A percentile compares a stretch with the other conserved stretches of the same genome.
These are phyloP conservation scores for Trichoderma semiorbis DNA, from an alignment of 2,329 filamentous ascomycete genomes.

Conservation along the genomic window DNA sequence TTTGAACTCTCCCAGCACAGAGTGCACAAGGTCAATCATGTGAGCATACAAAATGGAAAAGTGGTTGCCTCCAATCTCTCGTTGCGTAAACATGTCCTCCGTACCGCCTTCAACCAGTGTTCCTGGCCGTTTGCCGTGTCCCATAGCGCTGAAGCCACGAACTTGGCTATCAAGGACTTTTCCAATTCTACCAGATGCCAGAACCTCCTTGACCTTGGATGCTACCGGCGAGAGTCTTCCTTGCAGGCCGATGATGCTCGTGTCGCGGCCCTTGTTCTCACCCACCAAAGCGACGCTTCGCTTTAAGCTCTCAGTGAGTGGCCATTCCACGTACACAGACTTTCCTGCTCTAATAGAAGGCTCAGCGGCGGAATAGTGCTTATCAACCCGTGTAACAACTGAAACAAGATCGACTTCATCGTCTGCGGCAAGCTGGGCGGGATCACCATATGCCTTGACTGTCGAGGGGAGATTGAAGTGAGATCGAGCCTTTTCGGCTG, in stretches of 20 bases:
- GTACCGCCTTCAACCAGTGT: background rate
- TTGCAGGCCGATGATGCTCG: constrained; percentile 9
- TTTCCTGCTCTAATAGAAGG: background rate
- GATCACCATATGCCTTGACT: constrained; percentile 8
- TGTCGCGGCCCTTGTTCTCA: background rate
- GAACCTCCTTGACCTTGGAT: background rate
- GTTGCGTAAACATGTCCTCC: background rate
- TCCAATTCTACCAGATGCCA: background rate
- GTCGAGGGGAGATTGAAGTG: constrained; percentile 4
- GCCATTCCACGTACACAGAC: constrained; percentile 10
- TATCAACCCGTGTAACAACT: background rate
- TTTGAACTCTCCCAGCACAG: background rate
- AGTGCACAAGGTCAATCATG: constrained; percentile 13
- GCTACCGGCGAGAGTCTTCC: background rate
- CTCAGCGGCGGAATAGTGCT: background rate
- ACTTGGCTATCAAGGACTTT: background rate
- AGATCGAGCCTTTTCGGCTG: background rate
- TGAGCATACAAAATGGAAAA: constrained; percentile 1
- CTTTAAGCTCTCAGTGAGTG: background rate
- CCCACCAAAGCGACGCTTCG: background rate
- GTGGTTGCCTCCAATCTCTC: constrained; percentile 1
- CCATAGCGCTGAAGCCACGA: background rate
- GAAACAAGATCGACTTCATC: constrained; percentile 9
- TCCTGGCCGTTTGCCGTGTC: background rate
- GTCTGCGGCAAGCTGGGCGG: background rate